Evolutionary conservation across 2,329 filamentous ascomycete genomes (phyloP).

Genomic region (Pestalotiopsis sp.): DNA sequence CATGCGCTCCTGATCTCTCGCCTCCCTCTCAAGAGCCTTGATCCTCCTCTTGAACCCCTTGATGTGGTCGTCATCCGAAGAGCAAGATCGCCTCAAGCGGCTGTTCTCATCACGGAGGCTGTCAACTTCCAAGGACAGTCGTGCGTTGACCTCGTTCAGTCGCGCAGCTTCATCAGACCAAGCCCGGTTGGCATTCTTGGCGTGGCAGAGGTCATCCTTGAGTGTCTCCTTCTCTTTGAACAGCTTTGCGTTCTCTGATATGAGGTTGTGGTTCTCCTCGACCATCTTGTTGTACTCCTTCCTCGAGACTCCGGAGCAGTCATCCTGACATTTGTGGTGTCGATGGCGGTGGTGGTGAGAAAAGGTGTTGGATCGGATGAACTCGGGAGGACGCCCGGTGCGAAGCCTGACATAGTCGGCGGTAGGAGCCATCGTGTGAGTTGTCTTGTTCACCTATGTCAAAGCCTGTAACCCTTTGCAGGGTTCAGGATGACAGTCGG

Average conservation of each 20-base stretch:
- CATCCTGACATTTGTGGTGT: conserved; percentile 22
- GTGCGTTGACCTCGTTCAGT: conserved; percentile 13
- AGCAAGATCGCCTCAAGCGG: conserved; percentile 11
- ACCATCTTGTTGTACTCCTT: conserved; percentile 26
- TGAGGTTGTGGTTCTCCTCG: conserved; percentile 21
- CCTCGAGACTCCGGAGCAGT: conserved; percentile 27
- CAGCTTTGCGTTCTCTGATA: conserved; percentile 18
- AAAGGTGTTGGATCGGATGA: conserved; percentile 26
- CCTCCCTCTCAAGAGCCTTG: conserved; percentile 21
- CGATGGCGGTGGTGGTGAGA: conserved; percentile 22
- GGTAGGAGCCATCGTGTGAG: conserved; percentile 7
- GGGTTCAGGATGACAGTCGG: neutral
- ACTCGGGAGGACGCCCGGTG: conserved; percentile 17
- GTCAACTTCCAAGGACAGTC: conserved; percentile 19
- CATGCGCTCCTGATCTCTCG: conserved; percentile 20
- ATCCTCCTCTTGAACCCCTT: conserved; percentile 22
- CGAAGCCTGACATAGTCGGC: conserved; percentile 19
- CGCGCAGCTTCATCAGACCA: conserved; percentile 10
- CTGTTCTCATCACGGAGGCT: conserved; percentile 14
- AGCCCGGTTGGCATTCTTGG: conserved; percentile 18
- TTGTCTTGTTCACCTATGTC: neutral
- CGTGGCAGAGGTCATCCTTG: conserved; percentile 21
- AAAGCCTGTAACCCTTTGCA: neutral
- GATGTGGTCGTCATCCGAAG: conserved; percentile 18
- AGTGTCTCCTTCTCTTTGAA: conserved; percentile 24